Evolutionary conservation across 192 early-diverging fungal species (phyloP), one percentile per base, ranked within the genome.

Genomic region (Thoreauomyces humboldtii): DNA sequence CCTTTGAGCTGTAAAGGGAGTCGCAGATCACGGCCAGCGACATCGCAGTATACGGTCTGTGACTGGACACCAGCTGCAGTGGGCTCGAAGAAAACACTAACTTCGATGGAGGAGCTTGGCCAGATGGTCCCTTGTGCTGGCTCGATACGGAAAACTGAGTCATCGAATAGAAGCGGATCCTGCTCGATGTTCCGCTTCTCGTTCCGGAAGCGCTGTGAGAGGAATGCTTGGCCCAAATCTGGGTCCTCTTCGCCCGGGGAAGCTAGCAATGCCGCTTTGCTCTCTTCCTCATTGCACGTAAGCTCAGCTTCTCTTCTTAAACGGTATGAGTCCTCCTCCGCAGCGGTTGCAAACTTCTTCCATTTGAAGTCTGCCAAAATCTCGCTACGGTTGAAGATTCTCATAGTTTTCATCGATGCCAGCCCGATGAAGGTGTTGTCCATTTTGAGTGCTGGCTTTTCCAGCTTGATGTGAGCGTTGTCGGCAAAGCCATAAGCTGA

Each of bases 391-490:
- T 86, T 86, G 57, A 69, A 36, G 4, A 86, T 67, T 48, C 63
- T 74, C 11, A 86, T 43, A 0, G 59, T 65, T 50, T 83, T 81
- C 38, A 70, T 59, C 2, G 77, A 77, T 0, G 55, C 41, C 22
- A 86, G 51, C 11, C 65, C 73, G 45, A 85, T 86, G 63, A 75
- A 84, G 2, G 85, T 86, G 43, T 64, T 77, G 17, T 83, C 78
- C 57, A 86, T 52, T 28, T 52, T 44, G 14, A 86, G 21, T 35
- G 66, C 64, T 7, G 45, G 52, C 47, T 77, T 81, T 47, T 85
- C 85, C 12, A 86, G 65, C 44, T 77, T 48, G 61, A 86, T 75
- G 63, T 84, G 61, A 12, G 73, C 73, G 51, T 86, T 72, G 36
- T 77, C 79, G 9, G 81, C 78, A 11, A 37, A 72, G 4, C 77